Conservation (phyloP, 208 protist genomes). For the Trypanosoma conorhini region DNA sequence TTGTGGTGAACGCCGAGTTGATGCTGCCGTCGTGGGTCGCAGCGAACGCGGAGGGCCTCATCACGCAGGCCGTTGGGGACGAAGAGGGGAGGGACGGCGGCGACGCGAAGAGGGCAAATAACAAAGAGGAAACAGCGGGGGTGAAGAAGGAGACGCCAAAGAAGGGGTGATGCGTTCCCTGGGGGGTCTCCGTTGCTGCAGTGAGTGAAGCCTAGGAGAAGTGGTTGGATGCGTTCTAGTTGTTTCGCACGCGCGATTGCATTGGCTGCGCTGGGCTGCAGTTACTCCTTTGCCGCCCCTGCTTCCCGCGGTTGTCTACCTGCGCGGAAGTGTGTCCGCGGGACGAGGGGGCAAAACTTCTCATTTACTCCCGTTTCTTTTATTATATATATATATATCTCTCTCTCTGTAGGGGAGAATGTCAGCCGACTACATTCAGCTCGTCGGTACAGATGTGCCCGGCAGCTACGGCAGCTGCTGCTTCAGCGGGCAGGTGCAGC, state of each 20-base stretch:
- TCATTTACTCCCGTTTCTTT: not conserved
- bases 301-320: not conserved
- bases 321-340: not conserved
- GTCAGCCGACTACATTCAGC: slow-evolving; percentile 64
- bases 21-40: slow-evolving; percentile 68
- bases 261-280: not conserved
- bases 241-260: not conserved
- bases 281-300: not conserved
- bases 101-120: slow-evolving; percentile 19
- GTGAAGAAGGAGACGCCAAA: not conserved
- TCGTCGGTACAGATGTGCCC: slow-evolving; percentile 78
- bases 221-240: not conserved
- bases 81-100: slow-evolving; percentile 11
- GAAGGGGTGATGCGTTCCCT: not conserved
- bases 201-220: too few species aligned
- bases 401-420: slow-evolving; percentile 10
- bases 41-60: slow-evolving; percentile 55
- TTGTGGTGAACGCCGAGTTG: slow-evolving; percentile 49
- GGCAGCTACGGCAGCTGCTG: slow-evolving; percentile 79
- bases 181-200: too few species aligned
- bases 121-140: slow-evolving; percentile 18
- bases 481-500: slow-evolving; percentile 64
- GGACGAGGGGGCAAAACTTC: not conserved
- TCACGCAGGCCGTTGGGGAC: slow-evolving; percentile 3
- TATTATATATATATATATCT: slow-evolving; percentile 6